Evolutionary conservation across 2,329 filamentous ascomycete species (phyloP).

Genomic region (Penicillium sp.): DNA sequence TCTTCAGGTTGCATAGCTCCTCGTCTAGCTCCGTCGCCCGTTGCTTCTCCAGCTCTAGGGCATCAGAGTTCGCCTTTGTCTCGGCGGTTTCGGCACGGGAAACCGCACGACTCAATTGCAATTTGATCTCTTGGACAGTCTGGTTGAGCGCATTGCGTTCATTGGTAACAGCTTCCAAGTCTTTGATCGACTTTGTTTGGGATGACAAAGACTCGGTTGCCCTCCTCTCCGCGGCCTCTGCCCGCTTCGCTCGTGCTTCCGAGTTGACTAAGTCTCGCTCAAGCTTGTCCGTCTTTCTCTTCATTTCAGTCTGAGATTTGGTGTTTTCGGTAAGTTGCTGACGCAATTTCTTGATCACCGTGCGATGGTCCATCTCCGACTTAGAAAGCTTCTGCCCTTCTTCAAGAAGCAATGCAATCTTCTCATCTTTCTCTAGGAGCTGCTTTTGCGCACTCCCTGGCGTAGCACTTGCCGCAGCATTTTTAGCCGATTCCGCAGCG

Average conservation of each 20-base stretch:
- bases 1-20: slow-evolving; percentile 62
- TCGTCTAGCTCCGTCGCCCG: slow-evolving; percentile 57
- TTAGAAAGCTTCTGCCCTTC: slow-evolving; percentile 87
- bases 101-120: slow-evolving; percentile 66
- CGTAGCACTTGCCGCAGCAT: slow-evolving; percentile 60
- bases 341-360: slow-evolving; percentile 76
- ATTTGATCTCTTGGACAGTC: slow-evolving; percentile 65
- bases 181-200: slow-evolving; percentile 53
- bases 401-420: slow-evolving; percentile 83
- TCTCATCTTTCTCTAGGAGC: slow-evolving; percentile 83
- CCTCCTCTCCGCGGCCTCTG: slow-evolving; percentile 58
- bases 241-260: slow-evolving; percentile 59
- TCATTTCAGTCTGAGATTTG: slow-evolving; percentile 49
- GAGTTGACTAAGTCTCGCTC: slow-evolving; percentile 53
- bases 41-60: slow-evolving; percentile 64
- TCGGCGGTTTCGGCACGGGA: slow-evolving; percentile 67
- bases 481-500: slow-evolving; percentile 71
- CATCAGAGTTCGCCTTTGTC: slow-evolving; percentile 63
- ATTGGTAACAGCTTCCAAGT: slow-evolving; percentile 59
- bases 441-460: slow-evolving; percentile 70
- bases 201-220: slow-evolving; percentile 55
- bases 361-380: slow-evolving; percentile 79
- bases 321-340: slow-evolving; percentile 52
- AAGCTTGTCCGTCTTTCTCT: slow-evolving; percentile 58
- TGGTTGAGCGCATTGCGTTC: slow-evolving; percentile 64